Conservation (phyloP, 2,329 filamentous ascomycete species). For the Colletotrichum orchidophilum region DNA sequence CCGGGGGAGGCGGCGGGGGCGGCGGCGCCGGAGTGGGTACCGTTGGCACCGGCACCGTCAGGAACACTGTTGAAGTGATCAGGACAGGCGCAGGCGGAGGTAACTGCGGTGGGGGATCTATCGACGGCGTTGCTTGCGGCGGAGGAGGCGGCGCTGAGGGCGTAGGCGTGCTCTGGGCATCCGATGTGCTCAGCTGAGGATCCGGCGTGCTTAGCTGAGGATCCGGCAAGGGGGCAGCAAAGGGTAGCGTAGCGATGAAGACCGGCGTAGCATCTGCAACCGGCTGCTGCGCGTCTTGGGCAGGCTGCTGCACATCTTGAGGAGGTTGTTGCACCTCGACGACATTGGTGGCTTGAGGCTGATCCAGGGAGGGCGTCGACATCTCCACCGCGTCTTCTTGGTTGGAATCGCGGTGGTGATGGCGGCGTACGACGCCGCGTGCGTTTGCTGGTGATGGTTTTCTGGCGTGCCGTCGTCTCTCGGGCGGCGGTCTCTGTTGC, state of each 20-base stretch:
- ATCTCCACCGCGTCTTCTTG: neutral
- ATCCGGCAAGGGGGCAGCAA: constrained; percentile 1
- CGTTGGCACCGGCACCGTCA: neutral
- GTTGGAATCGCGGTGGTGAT: constrained; percentile 12
- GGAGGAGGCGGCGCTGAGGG: neutral
- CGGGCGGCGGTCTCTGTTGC: neutral
- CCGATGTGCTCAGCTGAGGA: neutral
- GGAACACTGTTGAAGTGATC: neutral
- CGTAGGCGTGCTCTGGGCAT: neutral
- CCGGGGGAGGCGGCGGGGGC: neutral
- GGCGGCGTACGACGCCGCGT: neutral
- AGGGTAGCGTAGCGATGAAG: constrained; percentile 26
- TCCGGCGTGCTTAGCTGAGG: neutral
- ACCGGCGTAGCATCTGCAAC: neutral
- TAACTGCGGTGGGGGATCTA: neutral
- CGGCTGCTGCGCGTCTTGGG: constrained; percentile 1
- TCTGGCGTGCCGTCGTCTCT: neutral
- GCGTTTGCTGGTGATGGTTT: neutral
- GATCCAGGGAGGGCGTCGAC: neutral
- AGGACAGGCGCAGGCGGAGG: neutral
- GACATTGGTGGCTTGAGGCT: neutral
- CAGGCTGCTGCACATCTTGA: neutral
- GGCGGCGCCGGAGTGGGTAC: neutral
- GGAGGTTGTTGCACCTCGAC: neutral
- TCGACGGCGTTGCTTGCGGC: neutral